A percentile compares a stretch with the other conserved stretches of the same genome.
phyloP scores from a whole-genome alignment of 345 rosid species.

The Passiflora organensis region DNA sequence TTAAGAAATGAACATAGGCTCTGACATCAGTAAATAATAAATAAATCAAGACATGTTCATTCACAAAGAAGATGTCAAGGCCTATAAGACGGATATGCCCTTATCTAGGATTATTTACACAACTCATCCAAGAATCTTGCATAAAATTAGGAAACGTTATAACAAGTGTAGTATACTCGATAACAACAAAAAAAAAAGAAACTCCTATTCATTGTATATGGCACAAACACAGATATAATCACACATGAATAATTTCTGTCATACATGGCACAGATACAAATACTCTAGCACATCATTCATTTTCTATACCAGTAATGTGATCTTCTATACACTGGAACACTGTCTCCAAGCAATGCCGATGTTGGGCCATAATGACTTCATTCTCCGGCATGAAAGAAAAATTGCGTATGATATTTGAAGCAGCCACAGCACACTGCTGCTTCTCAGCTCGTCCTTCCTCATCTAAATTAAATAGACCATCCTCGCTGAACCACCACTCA shows the following conservation, averaged over 20 bases:
- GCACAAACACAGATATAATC: not conserved
- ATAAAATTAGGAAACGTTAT: no score
- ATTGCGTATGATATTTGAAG: slow-evolving; percentile 87
- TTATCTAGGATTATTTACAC: no score
- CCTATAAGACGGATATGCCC: no score
- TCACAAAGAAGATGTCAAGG: no score
- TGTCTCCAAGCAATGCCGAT: slow-evolving; percentile 97
- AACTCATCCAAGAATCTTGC: no score
- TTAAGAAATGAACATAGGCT: no score
- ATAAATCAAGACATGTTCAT: no score
- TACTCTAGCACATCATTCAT: not conserved
- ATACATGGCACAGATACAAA: not conserved
- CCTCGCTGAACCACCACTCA: slow-evolving; percentile 90
- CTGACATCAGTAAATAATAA: no score
- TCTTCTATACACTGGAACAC: slow-evolving; percentile 90
- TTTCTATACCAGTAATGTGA: slow-evolving; percentile 50
- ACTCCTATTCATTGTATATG: no score
- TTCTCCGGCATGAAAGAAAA: slow-evolving; percentile 99
- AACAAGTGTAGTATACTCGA: no score
- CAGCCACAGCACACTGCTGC: slow-evolving; percentile 88
- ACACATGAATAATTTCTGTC: not conserved
- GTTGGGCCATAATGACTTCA: slow-evolving; percentile 87
- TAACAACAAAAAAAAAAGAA: no score
- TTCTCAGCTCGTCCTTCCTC: slow-evolving; percentile 90
- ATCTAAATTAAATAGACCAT: slow-evolving; percentile 84